Conservation (phyloP, 495 filamentous ascomycete species). For the Neurospora sp. region DNA sequence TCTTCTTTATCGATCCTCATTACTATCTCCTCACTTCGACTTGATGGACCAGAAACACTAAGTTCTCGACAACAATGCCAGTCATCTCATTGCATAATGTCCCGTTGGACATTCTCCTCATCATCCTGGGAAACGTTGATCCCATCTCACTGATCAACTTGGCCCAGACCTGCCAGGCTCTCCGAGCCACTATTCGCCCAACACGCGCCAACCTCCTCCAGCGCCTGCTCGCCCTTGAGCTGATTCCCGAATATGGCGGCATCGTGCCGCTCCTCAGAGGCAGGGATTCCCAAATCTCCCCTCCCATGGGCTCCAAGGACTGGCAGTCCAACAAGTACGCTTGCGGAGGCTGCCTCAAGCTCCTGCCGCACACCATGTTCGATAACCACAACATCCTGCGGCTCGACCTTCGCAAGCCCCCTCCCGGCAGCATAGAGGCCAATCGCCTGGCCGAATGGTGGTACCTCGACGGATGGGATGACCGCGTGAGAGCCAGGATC, state of each 20-base stretch:
- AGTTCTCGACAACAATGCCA: neutral
- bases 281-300: neutral
- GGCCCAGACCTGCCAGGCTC: constrained; percentile 5
- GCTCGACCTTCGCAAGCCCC: constrained; percentile 11
- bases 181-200: constrained; percentile 8
- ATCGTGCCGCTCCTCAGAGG: constrained; percentile 10
- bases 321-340: constrained; percentile 16
- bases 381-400: constrained; percentile 14
- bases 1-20: neutral
- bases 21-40: too few species aligned
- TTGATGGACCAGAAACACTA: too few species aligned
- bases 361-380: constrained; percentile 16
- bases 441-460: constrained; percentile 13
- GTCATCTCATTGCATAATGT: neutral
- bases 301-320: neutral
- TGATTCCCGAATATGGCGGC: constrained; percentile 13
- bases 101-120: constrained; percentile 5
- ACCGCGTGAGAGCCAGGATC: neutral
- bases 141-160: constrained; percentile 11
- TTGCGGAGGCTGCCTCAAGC: constrained; percentile 17
- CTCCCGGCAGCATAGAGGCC: constrained; percentile 10
- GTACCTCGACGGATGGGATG: neutral
- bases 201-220: constrained; percentile 6
- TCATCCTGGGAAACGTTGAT: constrained; percentile 3
- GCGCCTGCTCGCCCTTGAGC: constrained; percentile 18